Percentiles rank a stretch among this genome's conserved stretches.
Conservation (phyloP, 192 early-diverging fungal genomes). For the Podila clonocystis region DNA sequence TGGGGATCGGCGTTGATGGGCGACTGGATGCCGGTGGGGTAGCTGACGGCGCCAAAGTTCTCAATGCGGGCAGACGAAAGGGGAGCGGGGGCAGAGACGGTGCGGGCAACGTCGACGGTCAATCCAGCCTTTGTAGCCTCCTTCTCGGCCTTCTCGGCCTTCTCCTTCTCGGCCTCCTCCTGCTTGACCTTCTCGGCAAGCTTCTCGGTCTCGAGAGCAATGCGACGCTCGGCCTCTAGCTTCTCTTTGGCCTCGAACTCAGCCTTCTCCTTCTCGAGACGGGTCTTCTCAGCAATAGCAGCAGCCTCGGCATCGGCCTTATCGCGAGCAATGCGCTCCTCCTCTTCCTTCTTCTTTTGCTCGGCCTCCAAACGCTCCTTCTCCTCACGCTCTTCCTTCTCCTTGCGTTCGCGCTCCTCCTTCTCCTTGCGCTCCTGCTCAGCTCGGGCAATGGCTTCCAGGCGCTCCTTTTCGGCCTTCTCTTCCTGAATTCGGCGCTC, state of each 20-base stretch:
- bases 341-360: slow-evolving; percentile 31
- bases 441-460: slow-evolving; percentile 12
- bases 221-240: slow-evolving; percentile 42
- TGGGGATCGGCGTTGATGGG: slow-evolving; percentile 60
- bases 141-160: slow-evolving; percentile 31
- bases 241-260: slow-evolving; percentile 11
- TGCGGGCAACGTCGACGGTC: slow-evolving; percentile 52
- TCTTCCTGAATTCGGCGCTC: slow-evolving; percentile 40
- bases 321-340: slow-evolving; percentile 45
- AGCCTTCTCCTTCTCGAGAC: slow-evolving; percentile 27
- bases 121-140: slow-evolving; percentile 37
- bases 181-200: slow-evolving; percentile 39
- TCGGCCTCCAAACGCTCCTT: slow-evolving; percentile 28
- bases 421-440: slow-evolving; percentile 34
- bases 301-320: slow-evolving; percentile 38
- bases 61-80: slow-evolving; percentile 58
- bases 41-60: slow-evolving; percentile 56
- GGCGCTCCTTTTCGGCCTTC: slow-evolving; percentile 23
- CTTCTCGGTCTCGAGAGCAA: slow-evolving; percentile 46
- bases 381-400: slow-evolving; percentile 40
- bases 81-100: slow-evolving; percentile 54
- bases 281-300: slow-evolving; percentile 33
- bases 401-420: slow-evolving; percentile 38
- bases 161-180: slow-evolving; percentile 42
- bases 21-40: slow-evolving; percentile 63